Conservation (phyloP, 495 filamentous ascomycete genomes). For the Chlorociboria aeruginascens region DNA sequence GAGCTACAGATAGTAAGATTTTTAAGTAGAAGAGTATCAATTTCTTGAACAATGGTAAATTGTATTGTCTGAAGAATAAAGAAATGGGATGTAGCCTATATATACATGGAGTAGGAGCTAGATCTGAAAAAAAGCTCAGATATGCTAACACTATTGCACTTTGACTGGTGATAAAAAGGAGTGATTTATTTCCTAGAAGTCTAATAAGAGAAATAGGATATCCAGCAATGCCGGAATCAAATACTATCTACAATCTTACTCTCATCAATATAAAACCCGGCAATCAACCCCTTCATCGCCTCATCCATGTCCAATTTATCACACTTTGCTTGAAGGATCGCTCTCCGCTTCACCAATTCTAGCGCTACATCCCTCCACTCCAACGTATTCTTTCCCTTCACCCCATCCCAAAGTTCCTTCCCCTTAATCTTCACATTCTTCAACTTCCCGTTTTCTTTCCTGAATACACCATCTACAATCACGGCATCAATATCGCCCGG, state of each 20-base stretch:
- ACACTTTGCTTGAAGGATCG: neutral
- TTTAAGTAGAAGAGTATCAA: too few species aligned
- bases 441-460: conserved; percentile 25
- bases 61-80: too few species aligned
- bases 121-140: too few species aligned
- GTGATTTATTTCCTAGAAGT: too few species aligned
- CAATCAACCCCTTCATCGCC: neutral
- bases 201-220: too few species aligned
- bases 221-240: neutral
- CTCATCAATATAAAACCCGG: conserved; percentile 2
- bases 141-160: too few species aligned
- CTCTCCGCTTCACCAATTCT: conserved; percentile 1
- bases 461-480: conserved; percentile 32
- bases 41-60: too few species aligned
- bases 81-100: too few species aligned
- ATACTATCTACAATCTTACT: conserved; percentile 3
- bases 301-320: neutral
- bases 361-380: conserved; percentile 29
- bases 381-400: neutral
- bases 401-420: conserved; percentile 1
- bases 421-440: neutral
- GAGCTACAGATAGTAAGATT: too few species aligned
- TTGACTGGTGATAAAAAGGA: too few species aligned
- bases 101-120: too few species aligned
- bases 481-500: conserved; percentile 35